phyloP scores from a whole-genome alignment of 2,329 filamentous ascomycete species.

The Penicillium occitanis region DNA sequence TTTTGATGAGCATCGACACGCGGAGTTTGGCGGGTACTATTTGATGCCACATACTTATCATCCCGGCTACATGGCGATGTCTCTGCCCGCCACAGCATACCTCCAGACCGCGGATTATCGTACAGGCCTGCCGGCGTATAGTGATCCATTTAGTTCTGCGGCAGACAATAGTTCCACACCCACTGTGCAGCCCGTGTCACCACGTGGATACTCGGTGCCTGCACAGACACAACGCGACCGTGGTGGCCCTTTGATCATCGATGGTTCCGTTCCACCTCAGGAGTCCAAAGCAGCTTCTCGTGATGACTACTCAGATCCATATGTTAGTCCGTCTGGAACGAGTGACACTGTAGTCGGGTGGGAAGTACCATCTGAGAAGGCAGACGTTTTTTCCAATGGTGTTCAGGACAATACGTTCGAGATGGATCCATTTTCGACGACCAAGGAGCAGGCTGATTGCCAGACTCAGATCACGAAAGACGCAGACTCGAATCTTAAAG shows the following conservation, averaged over 20 bases:
- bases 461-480: conserved; percentile 23
- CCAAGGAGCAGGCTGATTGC: conserved; percentile 28
- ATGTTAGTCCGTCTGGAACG: conserved; percentile 6
- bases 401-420: conserved; percentile 39
- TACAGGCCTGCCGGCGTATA: conserved; percentile 26
- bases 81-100: conserved; percentile 38
- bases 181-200: conserved; percentile 24
- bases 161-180: conserved; percentile 29
- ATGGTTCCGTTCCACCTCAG: conserved; percentile 46
- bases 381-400: conserved; percentile 15
- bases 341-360: conserved; percentile 15
- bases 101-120: conserved; percentile 37
- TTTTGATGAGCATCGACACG: conserved; percentile 39
- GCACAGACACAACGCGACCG: conserved; percentile 33
- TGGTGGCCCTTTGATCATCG: conserved; percentile 48
- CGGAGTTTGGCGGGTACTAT: conserved; percentile 51
- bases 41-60: conserved; percentile 46
- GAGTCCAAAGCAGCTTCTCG: conserved; percentile 30
- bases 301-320: conserved; percentile 36
- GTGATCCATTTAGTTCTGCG: conserved; percentile 28
- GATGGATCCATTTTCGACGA: conserved; percentile 33
- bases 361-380: conserved; percentile 15
- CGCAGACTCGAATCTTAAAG: conserved; percentile 32
- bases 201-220: conserved; percentile 27
- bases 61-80: conserved; percentile 40